phyloP scores from a whole-genome alignment of 495 filamentous ascomycete species.

The Penicillium goetzii region DNA sequence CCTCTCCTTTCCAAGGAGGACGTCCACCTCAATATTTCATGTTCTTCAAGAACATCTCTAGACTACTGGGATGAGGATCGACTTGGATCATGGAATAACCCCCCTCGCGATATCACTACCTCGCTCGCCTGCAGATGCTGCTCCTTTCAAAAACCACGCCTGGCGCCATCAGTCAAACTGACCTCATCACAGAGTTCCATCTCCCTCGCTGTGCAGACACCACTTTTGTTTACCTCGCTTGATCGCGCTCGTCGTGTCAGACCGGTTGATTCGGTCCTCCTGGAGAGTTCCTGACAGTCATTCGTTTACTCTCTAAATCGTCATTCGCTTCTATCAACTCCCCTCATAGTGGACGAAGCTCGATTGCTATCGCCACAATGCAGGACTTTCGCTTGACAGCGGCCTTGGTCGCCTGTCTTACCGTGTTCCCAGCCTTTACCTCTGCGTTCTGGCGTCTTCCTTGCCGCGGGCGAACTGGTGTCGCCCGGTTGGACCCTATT shows the following conservation, averaged over 20 bases:
- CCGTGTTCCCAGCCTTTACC: slow-evolving; percentile 41
- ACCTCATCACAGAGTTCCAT: slow-evolving; percentile 22
- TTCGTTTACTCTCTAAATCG: slow-evolving; percentile 6
- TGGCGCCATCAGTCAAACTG: slow-evolving; percentile 16
- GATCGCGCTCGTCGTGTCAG: slow-evolving; percentile 14
- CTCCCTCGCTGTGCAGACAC: slow-evolving; percentile 2
- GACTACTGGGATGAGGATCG: slow-evolving; percentile 15
- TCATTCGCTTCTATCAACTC: slow-evolving; percentile 23
- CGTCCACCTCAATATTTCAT: slow-evolving; percentile 21
- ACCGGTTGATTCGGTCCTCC: slow-evolving; percentile 33
- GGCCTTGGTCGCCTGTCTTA: slow-evolving; percentile 34
- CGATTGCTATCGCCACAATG: slow-evolving; percentile 22
- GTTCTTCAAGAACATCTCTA: slow-evolving; percentile 19
- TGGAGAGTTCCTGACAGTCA: slow-evolving; percentile 24
- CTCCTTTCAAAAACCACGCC: slow-evolving; percentile 9
- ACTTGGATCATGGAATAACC: slow-evolving; percentile 21
- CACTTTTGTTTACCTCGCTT: neutral
- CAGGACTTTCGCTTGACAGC: slow-evolving; percentile 29
- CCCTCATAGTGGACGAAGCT: slow-evolving; percentile 24
- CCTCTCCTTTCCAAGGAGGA: slow-evolving; percentile 17
- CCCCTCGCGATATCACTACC: slow-evolving; percentile 13
- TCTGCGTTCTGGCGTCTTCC: slow-evolving; percentile 88
- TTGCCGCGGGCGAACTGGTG: slow-evolving; percentile 67
- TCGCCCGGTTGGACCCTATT: slow-evolving; percentile 62
- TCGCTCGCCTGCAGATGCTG: slow-evolving; percentile 8